phyloP scores from a whole-genome alignment of 176 grass and related monocot species.

The Aegilops sharonensis region DNA sequence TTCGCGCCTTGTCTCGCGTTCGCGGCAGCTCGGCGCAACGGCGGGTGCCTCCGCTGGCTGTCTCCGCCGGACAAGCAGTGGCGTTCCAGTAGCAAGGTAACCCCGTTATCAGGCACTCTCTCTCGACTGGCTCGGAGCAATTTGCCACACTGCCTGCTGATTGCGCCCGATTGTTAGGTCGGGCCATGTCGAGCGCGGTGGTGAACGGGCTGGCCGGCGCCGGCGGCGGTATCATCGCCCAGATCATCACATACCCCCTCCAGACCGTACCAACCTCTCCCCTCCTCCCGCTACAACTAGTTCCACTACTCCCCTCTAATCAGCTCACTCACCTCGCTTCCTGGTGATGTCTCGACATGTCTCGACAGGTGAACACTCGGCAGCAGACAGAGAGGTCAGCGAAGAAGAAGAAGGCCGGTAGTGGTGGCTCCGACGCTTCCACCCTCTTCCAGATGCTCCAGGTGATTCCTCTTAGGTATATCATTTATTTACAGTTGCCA shows the following conservation, averaged over 20 bases:
- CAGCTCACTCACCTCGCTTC: not conserved
- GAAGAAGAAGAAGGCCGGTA: slow-evolving; percentile 47
- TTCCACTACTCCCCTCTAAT: not conserved
- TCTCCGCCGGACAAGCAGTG: slow-evolving; percentile 1
- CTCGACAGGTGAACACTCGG: slow-evolving; percentile 76
- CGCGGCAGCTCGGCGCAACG: not conserved
- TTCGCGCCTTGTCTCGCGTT: not conserved
- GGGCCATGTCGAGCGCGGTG: slow-evolving; percentile 79
- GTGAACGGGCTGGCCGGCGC: slow-evolving; percentile 82
- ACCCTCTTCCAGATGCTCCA: slow-evolving; percentile 81
- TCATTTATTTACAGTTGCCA: not conserved
- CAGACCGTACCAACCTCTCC: slow-evolving; percentile 50
- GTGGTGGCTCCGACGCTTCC: slow-evolving; percentile 11
- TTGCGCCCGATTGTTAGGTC: slow-evolving; percentile 11
- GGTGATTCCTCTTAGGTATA: slow-evolving; percentile 40
- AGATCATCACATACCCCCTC: slow-evolving; percentile 96
- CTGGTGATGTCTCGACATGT: not conserved
- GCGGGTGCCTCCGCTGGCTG: not conserved
- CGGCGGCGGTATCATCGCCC: slow-evolving; percentile 80
- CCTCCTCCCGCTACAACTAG: not conserved
- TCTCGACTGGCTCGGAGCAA: not conserved
- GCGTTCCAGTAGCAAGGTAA: slow-evolving; percentile 18
- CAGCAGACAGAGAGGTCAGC: slow-evolving; percentile 92
- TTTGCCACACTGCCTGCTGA: not conserved
- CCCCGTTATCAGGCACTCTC: not conserved